These are phyloP conservation scores for Hortiboletus rubellus DNA, from an alignment of 1,284 basidiomycete genomes.

Conservation along the genomic window DNA sequence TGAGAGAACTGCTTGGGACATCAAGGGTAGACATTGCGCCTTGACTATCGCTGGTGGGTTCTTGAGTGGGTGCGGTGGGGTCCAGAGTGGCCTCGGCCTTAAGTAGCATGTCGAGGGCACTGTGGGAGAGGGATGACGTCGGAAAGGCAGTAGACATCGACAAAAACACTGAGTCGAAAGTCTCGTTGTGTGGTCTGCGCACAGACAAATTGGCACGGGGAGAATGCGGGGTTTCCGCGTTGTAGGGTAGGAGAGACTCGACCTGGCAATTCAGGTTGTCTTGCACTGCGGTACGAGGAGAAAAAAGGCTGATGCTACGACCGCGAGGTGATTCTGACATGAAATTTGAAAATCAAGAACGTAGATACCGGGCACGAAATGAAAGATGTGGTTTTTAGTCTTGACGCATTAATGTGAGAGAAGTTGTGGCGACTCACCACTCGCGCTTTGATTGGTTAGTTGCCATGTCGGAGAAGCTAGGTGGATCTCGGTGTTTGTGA, in stretches of 20 bases:
- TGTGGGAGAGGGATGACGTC: slow-evolving; percentile 36
- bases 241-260: slow-evolving; percentile 28
- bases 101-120: slow-evolving; percentile 35
- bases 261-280: slow-evolving; percentile 20
- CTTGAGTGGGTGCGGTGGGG: slow-evolving; percentile 14
- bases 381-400: slow-evolving; percentile 23
- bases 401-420: slow-evolving; percentile 9
- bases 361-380: slow-evolving; percentile 21
- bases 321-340: slow-evolving; percentile 33
- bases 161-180: slow-evolving; percentile 23
- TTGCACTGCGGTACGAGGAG: slow-evolving; percentile 31
- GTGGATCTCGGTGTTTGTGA: slow-evolving; percentile 37
- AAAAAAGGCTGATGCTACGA: slow-evolving; percentile 37
- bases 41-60: slow-evolving; percentile 17
- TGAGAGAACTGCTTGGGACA: slow-evolving; percentile 25
- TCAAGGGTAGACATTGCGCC: slow-evolving; percentile 29
- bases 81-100: slow-evolving; percentile 29
- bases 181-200: slow-evolving; percentile 27
- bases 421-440: slow-evolving; percentile 30
- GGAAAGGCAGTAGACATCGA: slow-evolving; percentile 26
- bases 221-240: slow-evolving; percentile 35
- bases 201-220: slow-evolving; percentile 28
- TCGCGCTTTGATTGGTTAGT: slow-evolving; percentile 27
- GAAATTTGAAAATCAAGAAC: slow-evolving; percentile 21
- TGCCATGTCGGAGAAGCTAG: slow-evolving; percentile 25